Evolutionary conservation across 352 stramenopile species (phyloP).

Genomic region (Pythium apleroticum): DNA sequence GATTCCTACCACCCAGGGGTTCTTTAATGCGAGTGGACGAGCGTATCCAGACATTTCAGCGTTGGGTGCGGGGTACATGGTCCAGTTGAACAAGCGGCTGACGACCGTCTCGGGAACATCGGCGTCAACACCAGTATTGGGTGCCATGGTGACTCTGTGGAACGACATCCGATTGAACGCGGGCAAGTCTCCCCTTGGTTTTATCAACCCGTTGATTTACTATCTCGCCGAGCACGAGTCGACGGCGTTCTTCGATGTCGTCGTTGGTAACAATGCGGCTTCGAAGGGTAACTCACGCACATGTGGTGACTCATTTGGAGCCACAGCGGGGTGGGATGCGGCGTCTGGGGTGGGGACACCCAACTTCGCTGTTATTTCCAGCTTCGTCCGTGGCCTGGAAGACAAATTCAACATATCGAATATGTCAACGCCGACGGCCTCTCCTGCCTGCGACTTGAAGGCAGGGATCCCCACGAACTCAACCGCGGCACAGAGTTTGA

Average conservation of each 20-base stretch:
- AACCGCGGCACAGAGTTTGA: not conserved
- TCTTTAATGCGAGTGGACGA: slow-evolving; percentile 84
- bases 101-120: slow-evolving; percentile 80
- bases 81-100: slow-evolving; percentile 52
- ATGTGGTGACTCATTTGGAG: slow-evolving; percentile 84
- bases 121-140: slow-evolving; percentile 80
- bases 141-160: slow-evolving; percentile 86
- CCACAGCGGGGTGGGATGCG: slow-evolving; percentile 86
- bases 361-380: slow-evolving; percentile 71
- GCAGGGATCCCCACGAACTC: not conserved
- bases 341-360: slow-evolving; percentile 82
- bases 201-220: slow-evolving; percentile 88
- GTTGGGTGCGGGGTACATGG: slow-evolving; percentile 65
- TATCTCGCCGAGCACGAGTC: slow-evolving; percentile 55
- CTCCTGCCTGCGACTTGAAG: not conserved
- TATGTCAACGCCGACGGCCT: slow-evolving; percentile 5
- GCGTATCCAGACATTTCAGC: slow-evolving; percentile 90
- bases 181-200: slow-evolving; percentile 81
- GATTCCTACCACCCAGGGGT: slow-evolving; percentile 43
- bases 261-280: slow-evolving; percentile 81
- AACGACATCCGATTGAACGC: slow-evolving; percentile 83
- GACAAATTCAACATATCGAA: slow-evolving; percentile 49
- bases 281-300: slow-evolving; percentile 36
- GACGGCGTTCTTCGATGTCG: slow-evolving; percentile 83
- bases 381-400: slow-evolving; percentile 53